Percentiles rank a stretch among this genome's conserved stretches.
phyloP scores from a whole-genome alignment of 257 asterid species.

The Solanum arcanum region DNA sequence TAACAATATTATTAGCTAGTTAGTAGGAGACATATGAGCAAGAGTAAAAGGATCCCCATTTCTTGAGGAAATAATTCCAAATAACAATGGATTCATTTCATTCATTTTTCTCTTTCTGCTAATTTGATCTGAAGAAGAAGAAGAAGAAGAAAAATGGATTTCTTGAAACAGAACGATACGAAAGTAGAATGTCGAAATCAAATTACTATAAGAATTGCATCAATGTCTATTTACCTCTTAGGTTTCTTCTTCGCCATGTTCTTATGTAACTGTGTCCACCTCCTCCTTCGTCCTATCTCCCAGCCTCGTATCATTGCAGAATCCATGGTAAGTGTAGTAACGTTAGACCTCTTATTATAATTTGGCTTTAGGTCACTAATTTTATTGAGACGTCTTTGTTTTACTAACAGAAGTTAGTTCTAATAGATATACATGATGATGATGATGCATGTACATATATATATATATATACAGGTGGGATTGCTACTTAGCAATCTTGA shows the following conservation, averaged over 20 bases:
- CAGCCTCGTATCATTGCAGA: constrained; percentile 81
- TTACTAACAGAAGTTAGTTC: background rate
- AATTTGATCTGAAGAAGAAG: background rate
- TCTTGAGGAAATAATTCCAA: background rate
- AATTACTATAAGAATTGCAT: constrained; percentile 37
- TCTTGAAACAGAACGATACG: background rate
- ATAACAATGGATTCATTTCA: background rate
- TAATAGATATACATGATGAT: background rate
- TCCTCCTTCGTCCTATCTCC: constrained; percentile 50
- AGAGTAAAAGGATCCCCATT: background rate
- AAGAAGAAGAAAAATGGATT: background rate
- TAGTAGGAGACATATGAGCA: background rate
- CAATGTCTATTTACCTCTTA: constrained; percentile 64
- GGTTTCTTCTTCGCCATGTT: constrained; percentile 74
- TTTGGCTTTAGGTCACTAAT: background rate
- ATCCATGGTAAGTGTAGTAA: constrained; percentile 37
- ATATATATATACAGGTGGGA: constrained; percentile 52
- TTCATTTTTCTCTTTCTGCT: background rate
- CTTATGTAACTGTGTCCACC: constrained; percentile 67
- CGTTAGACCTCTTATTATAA: background rate
- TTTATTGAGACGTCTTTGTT: background rate
- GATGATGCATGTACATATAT: background rate
- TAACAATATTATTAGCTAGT: background rate
- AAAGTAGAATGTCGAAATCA: constrained; percentile 37
- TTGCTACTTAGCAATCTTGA: constrained; percentile 50